Percentiles rank a stretch among this genome's conserved stretches.
phyloP scores from a whole-genome alignment of 2,329 filamentous ascomycete species.

The Verticillium longisporum region DNA sequence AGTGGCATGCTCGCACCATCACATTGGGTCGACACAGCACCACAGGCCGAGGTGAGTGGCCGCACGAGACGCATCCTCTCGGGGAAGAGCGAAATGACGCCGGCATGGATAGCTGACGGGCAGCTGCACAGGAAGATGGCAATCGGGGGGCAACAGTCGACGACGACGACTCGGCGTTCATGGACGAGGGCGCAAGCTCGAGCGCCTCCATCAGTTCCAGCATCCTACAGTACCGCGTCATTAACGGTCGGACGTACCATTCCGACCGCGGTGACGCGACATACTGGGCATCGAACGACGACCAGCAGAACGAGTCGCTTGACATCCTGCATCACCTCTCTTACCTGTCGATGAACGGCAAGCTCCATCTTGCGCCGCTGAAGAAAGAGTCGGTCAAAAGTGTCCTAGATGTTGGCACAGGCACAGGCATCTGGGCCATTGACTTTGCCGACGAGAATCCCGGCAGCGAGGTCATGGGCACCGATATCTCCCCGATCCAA shows the following conservation, averaged over 20 bases:
- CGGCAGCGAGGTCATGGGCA: constrained; percentile 38
- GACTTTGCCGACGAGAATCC: constrained; percentile 39
- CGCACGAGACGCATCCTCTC: neutral
- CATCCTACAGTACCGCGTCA: constrained; percentile 21
- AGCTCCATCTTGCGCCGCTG: constrained; percentile 17
- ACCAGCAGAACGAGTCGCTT: constrained; percentile 20
- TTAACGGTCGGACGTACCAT: constrained; percentile 23
- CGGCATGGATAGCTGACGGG: neutral
- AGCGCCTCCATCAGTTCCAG: constrained; percentile 20
- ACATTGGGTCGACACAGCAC: neutral
- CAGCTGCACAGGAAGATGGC: neutral
- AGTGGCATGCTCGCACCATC: neutral
- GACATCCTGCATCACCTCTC: constrained; percentile 21
- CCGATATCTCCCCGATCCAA: constrained; percentile 52
- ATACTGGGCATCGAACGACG: constrained; percentile 24
- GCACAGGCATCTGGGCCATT: constrained; percentile 53
- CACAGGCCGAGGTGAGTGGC: neutral
- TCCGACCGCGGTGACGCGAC: constrained; percentile 17
- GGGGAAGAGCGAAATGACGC: no score
- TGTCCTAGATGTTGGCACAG: constrained; percentile 45
- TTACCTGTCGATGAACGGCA: constrained; percentile 15
- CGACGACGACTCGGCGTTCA: constrained; percentile 10
- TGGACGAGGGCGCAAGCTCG: constrained; percentile 2
- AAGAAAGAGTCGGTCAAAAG: constrained; percentile 19
- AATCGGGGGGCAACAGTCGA: neutral